Base-by-base conservation (phyloP, 2,329 filamentous ascomycete species). In the Aspergillus pseudoterreus region DNA sequence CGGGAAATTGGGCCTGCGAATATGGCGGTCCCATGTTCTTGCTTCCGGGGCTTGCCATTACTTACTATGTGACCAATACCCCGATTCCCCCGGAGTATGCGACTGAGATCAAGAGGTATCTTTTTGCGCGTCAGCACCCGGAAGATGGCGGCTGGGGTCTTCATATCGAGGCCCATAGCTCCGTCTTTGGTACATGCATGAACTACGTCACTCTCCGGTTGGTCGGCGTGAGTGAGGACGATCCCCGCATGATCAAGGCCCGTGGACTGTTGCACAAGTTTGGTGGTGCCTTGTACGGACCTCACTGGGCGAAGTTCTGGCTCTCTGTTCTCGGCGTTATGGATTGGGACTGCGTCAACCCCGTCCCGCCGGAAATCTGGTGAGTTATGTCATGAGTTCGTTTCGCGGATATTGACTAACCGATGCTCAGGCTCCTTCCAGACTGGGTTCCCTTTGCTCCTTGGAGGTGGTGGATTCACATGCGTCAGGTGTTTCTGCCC, bases 281-380 rank as follows among this genome's bases (percentile, higher is more conserved):
- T 38, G 94, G 94, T 10, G 92, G 94, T 24, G 90, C 90, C 1
- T 77, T 88, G 12, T 85, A 90, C 63, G 84, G 83, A 1, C 95
- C 94, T 19, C 94, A 97, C 67, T 99, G 94, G 94, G 84, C 84
- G n/a, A 99, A 99, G 67, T 95, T 95, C 71, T 96, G 92, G 91
- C 80, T 99, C 43, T 87, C 87, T 36, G 80, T 95, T 2, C 73
- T 99, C 54, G 91, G 91, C 14, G 82, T 97, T 4, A 85, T 85
- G 66, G 77, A 86, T 24, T 99, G 92, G 91, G 90, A 95, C 50
- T 85, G 94, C 53, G 92, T 97, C 60, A 99, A 97, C 63, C 94
- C 94, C 0, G 85, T 94, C 2, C 94, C 94, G 1, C 89, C 94
- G 0, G 94, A 99, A 74, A 71, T 97, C 42, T 99, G 94, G 94